Evolutionary conservation across 148 eudicot species (phyloP).

Genomic region (Chenopodium berlandieri): DNA sequence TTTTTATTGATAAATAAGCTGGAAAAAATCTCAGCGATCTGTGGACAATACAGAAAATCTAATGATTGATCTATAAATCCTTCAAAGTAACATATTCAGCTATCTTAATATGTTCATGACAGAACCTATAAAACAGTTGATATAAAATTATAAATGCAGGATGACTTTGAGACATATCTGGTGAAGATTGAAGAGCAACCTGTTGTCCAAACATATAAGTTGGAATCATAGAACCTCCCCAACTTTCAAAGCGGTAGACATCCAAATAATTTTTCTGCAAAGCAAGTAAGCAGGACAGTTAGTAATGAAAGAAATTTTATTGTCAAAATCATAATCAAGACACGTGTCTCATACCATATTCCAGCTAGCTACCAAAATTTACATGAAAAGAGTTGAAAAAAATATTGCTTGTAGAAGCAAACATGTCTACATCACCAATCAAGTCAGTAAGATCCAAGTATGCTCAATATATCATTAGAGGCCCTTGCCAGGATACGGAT

Average conservation of each 20-base stretch:
- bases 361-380: neutral
- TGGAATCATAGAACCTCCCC: slow-evolving; percentile 94
- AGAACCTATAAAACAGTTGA: neutral
- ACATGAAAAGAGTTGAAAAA: neutral
- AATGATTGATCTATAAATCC: neutral
- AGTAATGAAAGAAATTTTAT: slow-evolving; percentile 13
- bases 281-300: slow-evolving; percentile 21
- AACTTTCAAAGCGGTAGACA: slow-evolving; percentile 74
- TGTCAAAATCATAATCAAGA: neutral
- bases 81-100: neutral
- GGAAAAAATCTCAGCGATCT: neutral
- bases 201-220: slow-evolving; percentile 77
- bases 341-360: neutral
- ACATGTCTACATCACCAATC: neutral
- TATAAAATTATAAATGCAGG: neutral
- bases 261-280: slow-evolving; percentile 91
- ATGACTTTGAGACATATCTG: neutral
- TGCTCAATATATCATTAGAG: neutral
- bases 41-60: neutral
- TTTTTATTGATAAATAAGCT: neutral
- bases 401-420: neutral
- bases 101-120: neutral
- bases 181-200: slow-evolving; percentile 37
- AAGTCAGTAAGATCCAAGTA: neutral
- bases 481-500: neutral